Base-by-base conservation (phyloP, 768 basidiomycete genomes). In the Saitozyma podzolica region DNA sequence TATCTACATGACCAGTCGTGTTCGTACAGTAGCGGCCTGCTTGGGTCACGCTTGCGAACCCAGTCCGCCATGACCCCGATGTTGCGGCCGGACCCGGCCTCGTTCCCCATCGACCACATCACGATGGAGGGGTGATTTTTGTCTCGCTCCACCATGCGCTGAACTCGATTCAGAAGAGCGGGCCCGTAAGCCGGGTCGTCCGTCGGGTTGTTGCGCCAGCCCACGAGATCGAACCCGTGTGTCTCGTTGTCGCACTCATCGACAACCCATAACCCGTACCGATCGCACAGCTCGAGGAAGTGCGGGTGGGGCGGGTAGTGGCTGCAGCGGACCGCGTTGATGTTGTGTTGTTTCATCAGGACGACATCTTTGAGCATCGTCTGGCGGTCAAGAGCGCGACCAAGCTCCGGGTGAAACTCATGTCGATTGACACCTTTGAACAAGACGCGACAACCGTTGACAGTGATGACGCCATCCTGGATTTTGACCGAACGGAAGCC, bases 261-360 rank as follows among this genome's bases (percentile, higher is more conserved):
- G 43, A 61, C 39, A 40, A 61, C 60, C 60, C 52, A 55, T 13
- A 61, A 13, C 8, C 60, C 60, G 48, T 61, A 50, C 19, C 47
- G 14, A 50, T 61, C 60, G 47, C 60, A 61, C n/a, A 61, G 60
- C n/a, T 61, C 53, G 17, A 61, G 48, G 42, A 61, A 61, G 14
- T 55, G 39, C 9, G 53, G 60, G 40, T 61, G 40, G 1, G 60
- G 60, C 0, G 60, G 60, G n/a, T 61, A 56, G 50, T 61, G 60
- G 47, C 19, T 39, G n/a, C 17, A 19, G 19, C 60, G 52, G 8
- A 61, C 60, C 11, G 60, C 60, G 42, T 61, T 61, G 53, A 61
- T 16, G 40, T 61, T 61, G 53, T 61, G 60, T n/a, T 40, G 60
- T 29, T 61, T 61, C 60, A 61, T 55, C n/a, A 61, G 8, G 6